A percentile compares a stretch with the other conserved stretches of the same genome.
phyloP scores from a whole-genome alignment of 805 yeast genomes.

The Lipomyces sp. region DNA sequence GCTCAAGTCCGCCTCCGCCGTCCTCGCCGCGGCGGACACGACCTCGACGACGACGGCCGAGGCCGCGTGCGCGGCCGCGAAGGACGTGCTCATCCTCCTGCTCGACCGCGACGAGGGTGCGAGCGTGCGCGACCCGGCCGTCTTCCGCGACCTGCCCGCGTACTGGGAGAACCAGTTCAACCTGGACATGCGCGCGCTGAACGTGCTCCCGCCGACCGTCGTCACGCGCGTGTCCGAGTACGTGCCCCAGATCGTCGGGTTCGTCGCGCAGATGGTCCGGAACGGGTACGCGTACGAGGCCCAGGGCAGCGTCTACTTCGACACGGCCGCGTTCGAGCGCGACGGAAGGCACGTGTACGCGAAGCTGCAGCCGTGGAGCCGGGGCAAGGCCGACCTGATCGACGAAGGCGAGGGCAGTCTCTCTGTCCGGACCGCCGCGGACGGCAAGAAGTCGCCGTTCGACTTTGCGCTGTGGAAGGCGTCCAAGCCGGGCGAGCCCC shows the following conservation, averaged over 20 bases:
- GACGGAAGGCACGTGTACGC: constrained; percentile 79
- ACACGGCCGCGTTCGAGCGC: constrained; percentile 75
- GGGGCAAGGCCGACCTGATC: constrained; percentile 78
- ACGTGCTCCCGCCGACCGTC: constrained; percentile 78
- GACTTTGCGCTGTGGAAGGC: constrained; percentile 98
- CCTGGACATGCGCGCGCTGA: constrained; percentile 78
- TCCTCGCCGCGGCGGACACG: constrained; percentile 29
- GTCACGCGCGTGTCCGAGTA: constrained; percentile 95
- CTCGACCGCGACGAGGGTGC: constrained; percentile 73
- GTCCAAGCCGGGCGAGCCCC: constrained; percentile 95
- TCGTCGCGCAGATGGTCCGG: constrained; percentile 66
- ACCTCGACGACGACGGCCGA: constrained; percentile 42
- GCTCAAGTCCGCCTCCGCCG: constrained; percentile 47
- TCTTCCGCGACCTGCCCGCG: constrained; percentile 78
- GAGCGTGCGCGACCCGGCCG: constrained; percentile 74
- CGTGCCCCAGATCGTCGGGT: constrained; percentile 84
- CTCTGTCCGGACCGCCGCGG: constrained; percentile 41
- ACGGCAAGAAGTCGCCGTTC: constrained; percentile 66
- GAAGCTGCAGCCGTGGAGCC: constrained; percentile 97
- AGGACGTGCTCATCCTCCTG: constrained; percentile 70
- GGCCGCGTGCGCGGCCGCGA: constrained; percentile 49
- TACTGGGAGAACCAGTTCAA: constrained; percentile 86
- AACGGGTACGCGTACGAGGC: constrained; percentile 84
- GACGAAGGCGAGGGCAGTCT: constrained; percentile 95
- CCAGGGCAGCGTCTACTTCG: constrained; percentile 90